phyloP scores from a whole-genome alignment of 495 filamentous ascomycete species.

The Penicillium daleae region DNA sequence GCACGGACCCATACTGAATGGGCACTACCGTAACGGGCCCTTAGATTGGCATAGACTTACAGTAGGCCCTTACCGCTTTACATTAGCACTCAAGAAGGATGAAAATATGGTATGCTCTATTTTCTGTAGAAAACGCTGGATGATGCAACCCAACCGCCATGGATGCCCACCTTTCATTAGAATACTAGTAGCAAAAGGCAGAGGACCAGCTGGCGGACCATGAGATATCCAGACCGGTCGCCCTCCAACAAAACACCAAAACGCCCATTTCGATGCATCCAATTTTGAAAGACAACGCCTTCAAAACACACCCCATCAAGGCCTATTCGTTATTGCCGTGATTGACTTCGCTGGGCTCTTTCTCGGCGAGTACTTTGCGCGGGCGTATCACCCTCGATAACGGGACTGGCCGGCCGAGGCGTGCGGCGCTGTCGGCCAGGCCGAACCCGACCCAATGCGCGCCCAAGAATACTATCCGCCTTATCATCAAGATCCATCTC shows the following conservation, averaged over 20 bases:
- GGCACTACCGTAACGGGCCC: no score
- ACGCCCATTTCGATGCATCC: constrained; percentile 20
- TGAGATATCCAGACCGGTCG: neutral
- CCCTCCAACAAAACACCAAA: neutral
- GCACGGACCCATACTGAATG: no score
- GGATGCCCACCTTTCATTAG: neutral
- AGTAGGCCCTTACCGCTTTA: no score
- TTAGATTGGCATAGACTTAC: no score
- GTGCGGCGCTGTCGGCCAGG: constrained; percentile 31
- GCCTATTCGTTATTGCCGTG: constrained; percentile 19
- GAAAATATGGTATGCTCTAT: neutral
- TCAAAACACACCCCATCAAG: neutral
- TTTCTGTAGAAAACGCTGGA: neutral
- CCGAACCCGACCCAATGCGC: constrained; percentile 42
- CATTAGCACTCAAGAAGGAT: no score
- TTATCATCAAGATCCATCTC: constrained; percentile 50
- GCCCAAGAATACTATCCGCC: constrained; percentile 42
- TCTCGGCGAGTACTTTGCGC: constrained; percentile 27
- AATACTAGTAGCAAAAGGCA: neutral
- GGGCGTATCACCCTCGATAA: constrained; percentile 31
- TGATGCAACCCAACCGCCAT: neutral
- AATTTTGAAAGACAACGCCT: neutral
- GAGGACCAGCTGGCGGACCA: neutral
- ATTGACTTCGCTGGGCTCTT: constrained; percentile 31
- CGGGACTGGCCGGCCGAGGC: constrained; percentile 23